These are phyloP conservation scores for Hanseniaspora sp. DNA, from an alignment of 1,139 yeast species.

Conservation along the genomic window DNA sequence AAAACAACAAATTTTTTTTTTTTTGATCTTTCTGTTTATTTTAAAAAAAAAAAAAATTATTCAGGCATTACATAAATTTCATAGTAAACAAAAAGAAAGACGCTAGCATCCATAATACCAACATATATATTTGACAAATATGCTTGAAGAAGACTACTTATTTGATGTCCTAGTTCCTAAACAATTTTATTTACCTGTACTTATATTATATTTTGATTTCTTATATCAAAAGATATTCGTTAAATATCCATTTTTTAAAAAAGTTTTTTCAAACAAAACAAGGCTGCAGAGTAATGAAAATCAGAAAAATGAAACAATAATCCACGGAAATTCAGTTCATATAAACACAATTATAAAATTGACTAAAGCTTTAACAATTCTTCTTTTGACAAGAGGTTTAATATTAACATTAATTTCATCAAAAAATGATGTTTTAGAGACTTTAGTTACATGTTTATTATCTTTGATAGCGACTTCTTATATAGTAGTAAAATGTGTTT, in stretches of 20 bases:
- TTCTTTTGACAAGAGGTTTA: slow-evolving; percentile 8
- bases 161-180: slow-evolving; percentile 7
- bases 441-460: not conserved
- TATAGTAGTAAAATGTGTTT: not conserved
- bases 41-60: too few relatives aligned
- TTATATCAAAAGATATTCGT: slow-evolving; percentile 3
- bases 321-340: not conserved
- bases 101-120: too few relatives aligned
- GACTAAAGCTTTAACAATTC: not conserved
- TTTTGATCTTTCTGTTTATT: too few relatives aligned
- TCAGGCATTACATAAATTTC: too few relatives aligned
- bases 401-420: slow-evolving; percentile 5
- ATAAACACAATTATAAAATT: slow-evolving; percentile 2
- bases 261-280: slow-evolving; percentile 11
- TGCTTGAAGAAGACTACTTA: slow-evolving; percentile 6
- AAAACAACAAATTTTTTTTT: too few relatives aligned
- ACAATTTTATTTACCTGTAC: slow-evolving; percentile 8
- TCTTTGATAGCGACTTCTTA: slow-evolving; percentile 2
- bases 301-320: not conserved
- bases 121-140: not conserved
- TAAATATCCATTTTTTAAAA: slow-evolving; percentile 4
- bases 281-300: slow-evolving; percentile 1
- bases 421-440: not conserved
- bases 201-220: slow-evolving; percentile 11
- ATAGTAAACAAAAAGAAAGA: too few relatives aligned